Percentiles rank a stretch among this genome's conserved stretches.
phyloP scores from a whole-genome alignment of 805 yeast genomes.

The Yarrowia bubula region DNA sequence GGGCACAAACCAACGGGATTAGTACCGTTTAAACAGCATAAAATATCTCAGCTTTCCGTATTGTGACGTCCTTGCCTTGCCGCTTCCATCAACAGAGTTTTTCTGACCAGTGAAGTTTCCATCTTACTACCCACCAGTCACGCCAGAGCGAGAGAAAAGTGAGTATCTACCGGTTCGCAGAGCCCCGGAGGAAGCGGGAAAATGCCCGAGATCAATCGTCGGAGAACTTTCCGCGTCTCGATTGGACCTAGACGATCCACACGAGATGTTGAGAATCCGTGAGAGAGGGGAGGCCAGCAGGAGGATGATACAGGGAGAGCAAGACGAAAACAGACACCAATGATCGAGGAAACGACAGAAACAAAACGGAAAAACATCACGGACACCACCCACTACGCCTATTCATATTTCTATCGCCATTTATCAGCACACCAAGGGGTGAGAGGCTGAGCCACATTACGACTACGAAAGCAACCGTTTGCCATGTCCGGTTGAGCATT shows the following conservation, averaged over 20 bases:
- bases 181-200: neutral
- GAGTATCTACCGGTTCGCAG: constrained; percentile 1
- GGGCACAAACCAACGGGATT: neutral
- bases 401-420: neutral
- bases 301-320: neutral
- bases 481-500: neutral
- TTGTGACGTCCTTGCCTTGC: constrained; percentile 14
- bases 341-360: neutral
- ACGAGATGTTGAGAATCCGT: neutral
- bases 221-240: neutral
- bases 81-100: constrained; percentile 24
- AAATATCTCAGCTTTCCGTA: constrained; percentile 20
- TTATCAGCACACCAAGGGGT: neutral
- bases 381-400: neutral
- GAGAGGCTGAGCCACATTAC: neutral
- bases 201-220: constrained; percentile 5
- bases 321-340: neutral
- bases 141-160: constrained; percentile 25
- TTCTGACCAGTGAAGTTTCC: constrained; percentile 22
- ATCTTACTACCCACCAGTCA: constrained; percentile 23
- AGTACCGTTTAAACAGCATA: neutral
- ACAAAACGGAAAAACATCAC: neutral
- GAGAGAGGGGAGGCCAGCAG: neutral
- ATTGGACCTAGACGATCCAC: neutral
- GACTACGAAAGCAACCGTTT: neutral